Conservation (phyloP, 352 stramenopile genomes). For the Globisporangium polare region DNA sequence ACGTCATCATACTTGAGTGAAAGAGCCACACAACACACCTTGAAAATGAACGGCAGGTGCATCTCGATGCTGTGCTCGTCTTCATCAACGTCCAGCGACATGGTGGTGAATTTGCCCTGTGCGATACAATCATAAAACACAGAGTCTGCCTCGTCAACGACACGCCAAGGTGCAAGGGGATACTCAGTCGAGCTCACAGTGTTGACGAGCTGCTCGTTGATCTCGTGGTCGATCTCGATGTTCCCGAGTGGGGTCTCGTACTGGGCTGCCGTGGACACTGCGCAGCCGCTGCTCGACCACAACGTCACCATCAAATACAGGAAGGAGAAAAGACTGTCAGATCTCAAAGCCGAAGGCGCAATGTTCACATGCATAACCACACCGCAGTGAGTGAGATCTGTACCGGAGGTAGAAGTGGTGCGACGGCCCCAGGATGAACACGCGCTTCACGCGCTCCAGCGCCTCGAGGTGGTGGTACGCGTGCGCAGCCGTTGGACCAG, state of each 20-base stretch:
- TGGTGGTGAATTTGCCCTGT: conserved; percentile 70
- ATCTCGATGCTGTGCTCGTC: conserved; percentile 97
- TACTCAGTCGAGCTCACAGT: too few relatives aligned
- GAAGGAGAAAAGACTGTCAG: background rate
- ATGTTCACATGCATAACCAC: background rate
- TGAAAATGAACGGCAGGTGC: conserved; percentile 94
- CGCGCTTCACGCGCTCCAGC: conserved; percentile 60
- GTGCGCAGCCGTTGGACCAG: conserved; percentile 91
- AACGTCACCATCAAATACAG: background rate
- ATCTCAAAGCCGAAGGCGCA: too few relatives aligned
- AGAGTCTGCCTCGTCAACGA: too few relatives aligned
- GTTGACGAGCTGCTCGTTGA: conserved; percentile 88
- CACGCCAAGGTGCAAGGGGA: too few relatives aligned
- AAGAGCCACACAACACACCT: conserved; percentile 37
- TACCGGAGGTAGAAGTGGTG: conserved; percentile 95
- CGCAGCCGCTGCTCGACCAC: conserved; percentile 48
- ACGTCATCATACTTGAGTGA: background rate
- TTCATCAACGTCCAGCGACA: conserved; percentile 90
- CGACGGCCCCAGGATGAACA: conserved; percentile 94
- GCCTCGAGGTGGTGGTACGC: conserved; percentile 89
- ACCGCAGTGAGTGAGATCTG: background rate
- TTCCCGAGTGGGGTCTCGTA: conserved; percentile 95
- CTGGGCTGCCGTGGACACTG: conserved; percentile 75
- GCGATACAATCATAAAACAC: conserved; percentile 3
- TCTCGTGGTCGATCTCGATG: conserved; percentile 87